Evolutionary conservation across 495 filamentous ascomycete genomes (phyloP).

Genomic region (Podospora pseudopauciseta): DNA sequence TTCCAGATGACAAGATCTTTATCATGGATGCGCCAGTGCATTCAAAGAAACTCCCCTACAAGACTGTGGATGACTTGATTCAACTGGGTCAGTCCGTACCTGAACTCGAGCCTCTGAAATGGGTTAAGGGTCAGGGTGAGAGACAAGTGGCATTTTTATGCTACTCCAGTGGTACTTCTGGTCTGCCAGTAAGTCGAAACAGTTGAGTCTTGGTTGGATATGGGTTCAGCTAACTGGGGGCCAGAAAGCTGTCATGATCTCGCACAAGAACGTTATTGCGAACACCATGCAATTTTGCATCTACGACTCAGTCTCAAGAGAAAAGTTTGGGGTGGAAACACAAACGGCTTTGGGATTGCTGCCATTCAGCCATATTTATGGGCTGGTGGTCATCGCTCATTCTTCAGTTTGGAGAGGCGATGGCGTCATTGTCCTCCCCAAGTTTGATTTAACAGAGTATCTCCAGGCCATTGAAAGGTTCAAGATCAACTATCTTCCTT

Average conservation of each 20-base stretch:
- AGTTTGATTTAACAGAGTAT: constrained; percentile 68
- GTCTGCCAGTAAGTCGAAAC: constrained; percentile 61
- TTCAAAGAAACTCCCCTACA: constrained; percentile 54
- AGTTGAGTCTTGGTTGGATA: background rate
- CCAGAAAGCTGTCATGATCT: constrained; percentile 93
- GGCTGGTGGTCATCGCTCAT: constrained; percentile 72
- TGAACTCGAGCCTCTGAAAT: constrained; percentile 60
- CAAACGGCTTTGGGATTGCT: constrained; percentile 70
- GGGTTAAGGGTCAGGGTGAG: constrained; percentile 70
- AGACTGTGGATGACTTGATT: constrained; percentile 68
- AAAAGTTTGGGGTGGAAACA: constrained; percentile 42
- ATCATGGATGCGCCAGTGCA: constrained; percentile 64
- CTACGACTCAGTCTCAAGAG: constrained; percentile 49
- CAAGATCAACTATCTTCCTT: constrained; percentile 64
- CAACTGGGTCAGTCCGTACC: constrained; percentile 60
- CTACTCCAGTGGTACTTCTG: constrained; percentile 87
- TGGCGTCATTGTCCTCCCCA: constrained; percentile 73
- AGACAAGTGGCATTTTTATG: constrained; percentile 79
- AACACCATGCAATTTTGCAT: constrained; percentile 65
- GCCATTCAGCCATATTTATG: constrained; percentile 85
- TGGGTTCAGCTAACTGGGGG: constrained; percentile 24
- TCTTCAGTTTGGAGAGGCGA: constrained; percentile 70
- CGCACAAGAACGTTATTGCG: constrained; percentile 82
- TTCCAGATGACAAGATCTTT: constrained; percentile 70
- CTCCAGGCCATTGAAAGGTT: constrained; percentile 67